Evolutionary conservation across 306 rosid species (phyloP).

Genomic region (Ormosia emarginata): DNA sequence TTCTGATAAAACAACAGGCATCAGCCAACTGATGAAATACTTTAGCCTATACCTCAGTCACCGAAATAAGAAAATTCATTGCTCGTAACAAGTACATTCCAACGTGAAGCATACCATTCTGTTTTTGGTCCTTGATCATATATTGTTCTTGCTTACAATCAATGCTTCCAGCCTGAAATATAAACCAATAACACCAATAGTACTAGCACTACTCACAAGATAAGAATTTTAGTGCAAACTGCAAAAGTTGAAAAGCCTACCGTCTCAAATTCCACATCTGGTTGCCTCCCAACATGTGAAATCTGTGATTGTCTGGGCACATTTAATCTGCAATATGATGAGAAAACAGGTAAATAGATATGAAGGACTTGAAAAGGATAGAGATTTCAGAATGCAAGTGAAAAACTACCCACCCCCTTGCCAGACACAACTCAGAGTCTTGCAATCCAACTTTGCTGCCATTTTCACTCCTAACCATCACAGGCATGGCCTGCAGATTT

Average conservation of each 20-base stretch:
- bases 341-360: background rate
- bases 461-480: conserved; percentile 22
- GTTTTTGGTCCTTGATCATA: conserved; percentile 29
- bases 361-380: background rate
- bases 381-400: background rate
- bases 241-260: conserved; percentile 31
- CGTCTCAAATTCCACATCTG: conserved; percentile 26
- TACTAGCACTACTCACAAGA: background rate
- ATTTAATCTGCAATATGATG: conserved; percentile 33
- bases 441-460: conserved; percentile 15
- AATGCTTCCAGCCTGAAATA: conserved; percentile 30
- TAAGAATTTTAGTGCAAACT: background rate
- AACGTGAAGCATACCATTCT: conserved; percentile 40
- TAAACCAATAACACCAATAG: background rate
- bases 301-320: conserved; percentile 25
- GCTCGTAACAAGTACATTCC: conserved; percentile 10
- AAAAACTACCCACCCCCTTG: conserved; percentile 50
- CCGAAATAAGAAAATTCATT: background rate
- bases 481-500: conserved; percentile 19
- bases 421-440: conserved; percentile 38
- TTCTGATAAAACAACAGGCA: conserved; percentile 11
- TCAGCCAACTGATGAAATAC: background rate
- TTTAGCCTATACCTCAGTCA: background rate
- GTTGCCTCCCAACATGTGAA: conserved; percentile 30
- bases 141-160: conserved; percentile 31